Evolutionary conservation across 2,329 filamentous ascomycete species (phyloP), one percentile per base, ranked within the genome.

Genomic region (Fusarium sp.): DNA sequence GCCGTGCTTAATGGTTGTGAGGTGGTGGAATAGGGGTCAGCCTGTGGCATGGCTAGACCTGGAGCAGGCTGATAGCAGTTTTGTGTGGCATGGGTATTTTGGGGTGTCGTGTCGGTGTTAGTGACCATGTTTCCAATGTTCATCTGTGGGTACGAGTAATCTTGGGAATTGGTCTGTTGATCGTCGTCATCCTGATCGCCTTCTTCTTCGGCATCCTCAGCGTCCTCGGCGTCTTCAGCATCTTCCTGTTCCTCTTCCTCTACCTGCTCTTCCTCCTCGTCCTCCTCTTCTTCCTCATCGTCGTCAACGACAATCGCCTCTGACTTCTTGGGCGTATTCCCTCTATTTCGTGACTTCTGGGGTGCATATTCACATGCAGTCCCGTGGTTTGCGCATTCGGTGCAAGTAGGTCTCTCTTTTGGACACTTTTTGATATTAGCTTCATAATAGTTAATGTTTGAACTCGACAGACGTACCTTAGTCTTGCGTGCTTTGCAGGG

Each of bases 301-400:
- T 59, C 60, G 4, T 69, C 55, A 18, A 70, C 34, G n/a, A 65
- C 48, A 14, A 69, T 51, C 13, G 55, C 28, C 18, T 68, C 67
- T 7, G 57, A 68, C 8, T 68, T 28, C 28, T 71, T 70, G 18
- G 43, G 4, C 6, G 65, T 23, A 20, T 70, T 72, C 51, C 74
- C 76, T 34, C 28, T 71, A 28, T 73, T 74, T 50, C 72, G 74
- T 20, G 57, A 72, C 41, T 75, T 79, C 14, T 75, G 73, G n/a
- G 76, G 69, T 23, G 82, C 76, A 66, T 84, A 85, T 49, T 81
- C 75, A 63, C 83, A 85, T 10, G 66, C 62, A 7, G 74, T 59
- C 1, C 77, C 77, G 7, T 72, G 59, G 9, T 72, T 66, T 23
- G 76, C 56, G 27, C 83, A 85, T 40, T 78, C 77, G 9, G 73